Evolutionary conservation across 2,329 filamentous ascomycete species (phyloP).

Genomic region (Diaporthe citriasiana): DNA sequence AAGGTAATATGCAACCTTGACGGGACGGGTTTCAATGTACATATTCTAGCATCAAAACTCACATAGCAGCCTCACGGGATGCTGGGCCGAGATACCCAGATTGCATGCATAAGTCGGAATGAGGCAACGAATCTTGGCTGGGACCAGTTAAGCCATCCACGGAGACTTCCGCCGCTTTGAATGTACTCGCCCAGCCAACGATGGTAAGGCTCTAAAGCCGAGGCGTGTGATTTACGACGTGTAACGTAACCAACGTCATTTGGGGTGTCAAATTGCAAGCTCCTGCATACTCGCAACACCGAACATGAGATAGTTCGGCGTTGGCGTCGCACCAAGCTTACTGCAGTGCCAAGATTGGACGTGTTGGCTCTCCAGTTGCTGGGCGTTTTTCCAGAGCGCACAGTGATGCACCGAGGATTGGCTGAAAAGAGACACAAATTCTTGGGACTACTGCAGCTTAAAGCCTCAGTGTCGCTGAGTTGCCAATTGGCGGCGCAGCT

Average conservation of each 20-base stretch:
- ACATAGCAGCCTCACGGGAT: neutral
- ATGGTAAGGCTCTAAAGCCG: neutral
- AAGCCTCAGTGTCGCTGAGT: constrained; percentile 12
- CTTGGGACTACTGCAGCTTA: constrained; percentile 30
- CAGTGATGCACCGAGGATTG: constrained; percentile 25
- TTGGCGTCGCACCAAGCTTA: constrained; percentile 1
- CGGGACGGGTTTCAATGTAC: neutral
- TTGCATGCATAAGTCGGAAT: neutral
- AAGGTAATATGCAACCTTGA: too few species aligned
- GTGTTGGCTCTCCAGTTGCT: constrained; percentile 20
- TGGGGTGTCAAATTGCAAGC: neutral
- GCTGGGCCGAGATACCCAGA: too few species aligned
- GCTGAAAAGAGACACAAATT: constrained; percentile 3
- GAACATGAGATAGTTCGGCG: constrained; percentile 8
- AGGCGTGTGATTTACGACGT: neutral
- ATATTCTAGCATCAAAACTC: neutral
- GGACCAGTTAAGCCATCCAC: too few species aligned
- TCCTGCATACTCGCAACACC: neutral
- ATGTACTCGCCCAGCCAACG: neutral
- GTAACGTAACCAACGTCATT: constrained; percentile 8
- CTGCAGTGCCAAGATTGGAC: constrained; percentile 15
- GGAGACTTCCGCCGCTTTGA: neutral
- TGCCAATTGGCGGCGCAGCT: constrained; percentile 24
- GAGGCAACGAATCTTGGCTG: too few species aligned
- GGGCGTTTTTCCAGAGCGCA: neutral